Percentiles rank a stretch among this genome's conserved stretches.
phyloP scores from a whole-genome alignment of 2,329 filamentous ascomycete genomes.

The Thermothelomyces thermophilus region DNA sequence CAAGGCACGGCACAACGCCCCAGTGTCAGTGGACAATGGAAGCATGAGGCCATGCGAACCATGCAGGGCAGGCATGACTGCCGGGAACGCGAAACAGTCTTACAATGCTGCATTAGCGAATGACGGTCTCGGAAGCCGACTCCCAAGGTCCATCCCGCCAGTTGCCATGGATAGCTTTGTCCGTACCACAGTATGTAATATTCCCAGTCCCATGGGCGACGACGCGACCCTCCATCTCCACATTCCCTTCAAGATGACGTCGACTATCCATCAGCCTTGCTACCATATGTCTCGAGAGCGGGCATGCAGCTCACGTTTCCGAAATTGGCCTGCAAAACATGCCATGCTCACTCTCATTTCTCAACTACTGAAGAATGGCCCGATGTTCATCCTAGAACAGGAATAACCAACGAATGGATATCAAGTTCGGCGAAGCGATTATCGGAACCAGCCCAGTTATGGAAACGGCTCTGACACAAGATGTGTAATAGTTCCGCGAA shows the following conservation, averaged over 20 bases:
- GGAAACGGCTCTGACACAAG: not conserved
- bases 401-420: no score
- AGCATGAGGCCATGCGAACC: not conserved
- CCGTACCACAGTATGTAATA: no score
- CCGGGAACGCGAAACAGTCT: conserved; percentile 11
- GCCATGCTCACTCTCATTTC: not conserved
- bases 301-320: not conserved
- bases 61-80: conserved; percentile 2
- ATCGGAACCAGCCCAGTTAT: conserved; percentile 10
- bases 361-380: not conserved
- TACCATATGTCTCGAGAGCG: not conserved
- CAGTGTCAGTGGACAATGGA: conserved; percentile 9
- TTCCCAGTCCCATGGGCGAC: no score
- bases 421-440: conserved; percentile 20
- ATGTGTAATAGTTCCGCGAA: not conserved
- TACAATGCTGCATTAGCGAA: conserved; percentile 4
- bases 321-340: no score
- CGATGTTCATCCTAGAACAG: no score
- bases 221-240: not conserved
- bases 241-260: conserved; percentile 5
- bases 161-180: conserved; percentile 1
- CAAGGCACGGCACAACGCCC: conserved; percentile 6
- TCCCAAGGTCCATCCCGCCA: not conserved
- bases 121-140: conserved; percentile 13
- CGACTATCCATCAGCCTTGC: not conserved